Percentiles rank a stretch among this genome's conserved stretches.
Conservation (phyloP, 169 alveolate genomes). For the Cryptosporidium baileyi region DNA sequence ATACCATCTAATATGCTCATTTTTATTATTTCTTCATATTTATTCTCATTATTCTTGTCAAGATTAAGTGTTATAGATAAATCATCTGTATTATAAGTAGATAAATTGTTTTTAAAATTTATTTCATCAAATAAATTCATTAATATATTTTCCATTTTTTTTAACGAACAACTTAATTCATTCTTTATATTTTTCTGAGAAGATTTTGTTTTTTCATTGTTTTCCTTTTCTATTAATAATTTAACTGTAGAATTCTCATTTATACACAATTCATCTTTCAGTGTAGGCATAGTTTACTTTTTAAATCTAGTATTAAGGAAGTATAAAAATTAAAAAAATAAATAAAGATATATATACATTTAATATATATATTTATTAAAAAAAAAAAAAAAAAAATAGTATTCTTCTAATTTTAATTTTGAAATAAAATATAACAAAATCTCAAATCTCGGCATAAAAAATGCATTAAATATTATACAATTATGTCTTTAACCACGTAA, state of each 20-base stretch:
- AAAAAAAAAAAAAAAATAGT: too few relatives aligned
- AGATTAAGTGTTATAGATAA: background rate
- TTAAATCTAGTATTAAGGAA: too few relatives aligned
- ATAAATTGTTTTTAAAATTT: background rate
- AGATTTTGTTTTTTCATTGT: too few relatives aligned
- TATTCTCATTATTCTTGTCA: background rate
- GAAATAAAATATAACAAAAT: too few relatives aligned
- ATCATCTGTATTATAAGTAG: background rate
- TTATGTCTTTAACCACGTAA: too few relatives aligned
- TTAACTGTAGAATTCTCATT: background rate
- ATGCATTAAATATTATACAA: too few relatives aligned
- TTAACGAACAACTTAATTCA: conserved; percentile 10
- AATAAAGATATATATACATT: too few relatives aligned
- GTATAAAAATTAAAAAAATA: too few relatives aligned
- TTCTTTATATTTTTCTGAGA: background rate
- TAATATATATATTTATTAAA: too few relatives aligned
- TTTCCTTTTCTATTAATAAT: background rate
- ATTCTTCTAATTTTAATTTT: too few relatives aligned
- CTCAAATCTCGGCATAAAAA: too few relatives aligned
- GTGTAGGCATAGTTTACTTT: conserved; percentile 44
- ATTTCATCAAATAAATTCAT: background rate
- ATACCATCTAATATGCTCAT: conserved; percentile 29
- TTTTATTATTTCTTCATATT: background rate
- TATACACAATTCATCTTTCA: background rate
- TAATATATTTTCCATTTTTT: conserved; percentile 19